Evolutionary conservation across 805 yeast species (phyloP).

Genomic region (Ogataea nakhonphanomensis): DNA sequence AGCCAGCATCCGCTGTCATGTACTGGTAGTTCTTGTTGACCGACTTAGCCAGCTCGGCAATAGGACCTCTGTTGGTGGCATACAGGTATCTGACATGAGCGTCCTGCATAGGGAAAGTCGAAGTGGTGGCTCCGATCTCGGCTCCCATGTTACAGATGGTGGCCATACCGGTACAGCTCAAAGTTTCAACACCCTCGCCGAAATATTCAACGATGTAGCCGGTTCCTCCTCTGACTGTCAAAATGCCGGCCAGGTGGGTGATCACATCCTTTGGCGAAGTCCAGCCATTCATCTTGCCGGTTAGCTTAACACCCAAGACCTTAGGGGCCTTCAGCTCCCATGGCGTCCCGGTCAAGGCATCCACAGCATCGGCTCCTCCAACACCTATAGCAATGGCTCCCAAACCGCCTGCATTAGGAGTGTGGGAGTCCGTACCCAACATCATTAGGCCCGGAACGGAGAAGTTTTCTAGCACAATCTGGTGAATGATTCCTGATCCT

Average conservation of each 20-base stretch:
- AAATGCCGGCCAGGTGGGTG: constrained; percentile 83
- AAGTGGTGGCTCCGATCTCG: constrained; percentile 97
- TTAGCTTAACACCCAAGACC: constrained; percentile 87
- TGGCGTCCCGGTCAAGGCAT: constrained; percentile 93
- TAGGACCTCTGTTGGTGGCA: constrained; percentile 82
- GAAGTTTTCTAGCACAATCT: constrained; percentile 92
- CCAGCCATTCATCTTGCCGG: constrained; percentile 91
- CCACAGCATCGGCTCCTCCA: constrained; percentile 99
- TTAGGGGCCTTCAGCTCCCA: constrained; percentile 99
- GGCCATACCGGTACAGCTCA: constrained; percentile 98
- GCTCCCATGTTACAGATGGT: constrained; percentile 99
- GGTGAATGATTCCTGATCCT: constrained; percentile 97
- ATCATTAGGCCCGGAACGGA: constrained; percentile 97
- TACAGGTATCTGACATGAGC: constrained; percentile 82
- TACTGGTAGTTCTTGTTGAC: constrained; percentile 59
- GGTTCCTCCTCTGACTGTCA: constrained; percentile 98
- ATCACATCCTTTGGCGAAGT: constrained; percentile 96
- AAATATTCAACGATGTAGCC: constrained; percentile 95
- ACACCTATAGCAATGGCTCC: constrained; percentile 98
- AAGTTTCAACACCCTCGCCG: constrained; percentile 86
- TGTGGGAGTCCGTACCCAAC: constrained; percentile 96
- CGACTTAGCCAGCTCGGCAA: constrained; percentile 74
- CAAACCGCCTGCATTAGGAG: constrained; percentile 98
- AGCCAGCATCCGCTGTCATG: constrained; percentile 86
- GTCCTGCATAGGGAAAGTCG: constrained; percentile 94